Percentiles rank a stretch among this genome's conserved stretches.
Conservation (phyloP, 106 monocot species). For the Agapanthus africanus region DNA sequence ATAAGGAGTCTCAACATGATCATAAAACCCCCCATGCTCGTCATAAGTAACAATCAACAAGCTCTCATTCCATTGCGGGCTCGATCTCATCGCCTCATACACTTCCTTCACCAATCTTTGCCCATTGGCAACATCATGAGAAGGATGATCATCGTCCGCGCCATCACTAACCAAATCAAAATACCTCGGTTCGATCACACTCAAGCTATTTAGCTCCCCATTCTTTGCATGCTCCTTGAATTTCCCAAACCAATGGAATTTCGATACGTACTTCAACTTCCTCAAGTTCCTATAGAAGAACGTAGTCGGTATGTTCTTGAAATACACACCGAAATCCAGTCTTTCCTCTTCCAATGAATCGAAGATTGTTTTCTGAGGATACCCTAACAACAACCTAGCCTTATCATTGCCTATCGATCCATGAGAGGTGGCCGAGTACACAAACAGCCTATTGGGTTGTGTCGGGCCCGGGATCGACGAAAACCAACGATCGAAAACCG, state of each 20-base stretch:
- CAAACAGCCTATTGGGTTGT: slow-evolving; percentile 80
- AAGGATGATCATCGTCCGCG: slow-evolving; percentile 77
- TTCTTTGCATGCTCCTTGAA: slow-evolving; percentile 45
- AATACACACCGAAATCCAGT: slow-evolving; percentile 54
- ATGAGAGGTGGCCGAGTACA: slow-evolving; percentile 77
- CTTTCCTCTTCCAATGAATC: slow-evolving; percentile 57
- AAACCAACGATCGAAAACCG: slow-evolving; percentile 84
- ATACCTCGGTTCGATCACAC: slow-evolving; percentile 75
- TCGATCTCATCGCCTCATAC: slow-evolving; percentile 54
- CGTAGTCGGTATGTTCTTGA: slow-evolving; percentile 54
- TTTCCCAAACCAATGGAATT: slow-evolving; percentile 24
- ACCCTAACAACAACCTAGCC: slow-evolving; percentile 40
- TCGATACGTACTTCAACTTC: slow-evolving; percentile 24
- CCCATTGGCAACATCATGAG: slow-evolving; percentile 76
- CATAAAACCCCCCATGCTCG: slow-evolving; percentile 89
- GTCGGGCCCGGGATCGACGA: slow-evolving; percentile 73
- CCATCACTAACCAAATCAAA: slow-evolving; percentile 30
- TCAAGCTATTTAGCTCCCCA: slow-evolving; percentile 44
- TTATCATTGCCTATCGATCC: slow-evolving; percentile 46
- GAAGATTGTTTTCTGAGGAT: slow-evolving; percentile 80
- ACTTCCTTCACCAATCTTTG: slow-evolving; percentile 77
- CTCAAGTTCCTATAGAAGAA: slow-evolving; percentile 60
- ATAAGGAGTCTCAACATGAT: slow-evolving; percentile 67
- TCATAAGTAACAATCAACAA: no score
- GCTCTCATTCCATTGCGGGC: slow-evolving; percentile 77